Evolutionary conservation across 2,329 filamentous ascomycete genomes (phyloP).

Genomic region (Hymenoscyphus salicellus): DNA sequence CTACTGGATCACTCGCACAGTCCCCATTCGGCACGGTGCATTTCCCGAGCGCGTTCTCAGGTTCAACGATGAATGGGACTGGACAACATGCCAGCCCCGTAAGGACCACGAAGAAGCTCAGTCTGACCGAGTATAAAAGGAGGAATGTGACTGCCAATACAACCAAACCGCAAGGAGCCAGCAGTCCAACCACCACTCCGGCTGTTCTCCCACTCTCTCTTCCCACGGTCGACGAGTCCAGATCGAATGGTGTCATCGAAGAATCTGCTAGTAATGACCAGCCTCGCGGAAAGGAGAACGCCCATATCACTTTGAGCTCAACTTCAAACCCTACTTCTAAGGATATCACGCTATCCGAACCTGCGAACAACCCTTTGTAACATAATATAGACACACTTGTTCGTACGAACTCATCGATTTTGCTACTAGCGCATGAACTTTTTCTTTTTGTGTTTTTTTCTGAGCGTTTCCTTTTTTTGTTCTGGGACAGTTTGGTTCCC

Average conservation of each 20-base stretch:
- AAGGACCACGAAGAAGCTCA: conserved; percentile 60
- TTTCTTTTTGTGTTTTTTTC: conserved; percentile 24
- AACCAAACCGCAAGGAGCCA: conserved; percentile 24
- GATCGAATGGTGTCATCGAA: conserved; percentile 37
- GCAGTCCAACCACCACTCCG: conserved; percentile 36
- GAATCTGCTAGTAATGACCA: conserved; percentile 38
- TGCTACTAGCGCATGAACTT: conserved; percentile 17
- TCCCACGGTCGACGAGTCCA: conserved; percentile 42
- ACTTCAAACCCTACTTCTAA: conserved; percentile 15
- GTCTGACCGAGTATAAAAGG: conserved; percentile 62
- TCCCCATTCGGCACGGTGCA: conserved; percentile 49
- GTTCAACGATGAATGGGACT: conserved; percentile 43
- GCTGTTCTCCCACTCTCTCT: conserved; percentile 40
- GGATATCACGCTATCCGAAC: conserved; percentile 21
- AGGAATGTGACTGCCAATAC: conserved; percentile 18
- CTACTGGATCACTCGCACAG: conserved; percentile 43
- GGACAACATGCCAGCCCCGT: conserved; percentile 55
- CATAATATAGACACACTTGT: conserved; percentile 35
- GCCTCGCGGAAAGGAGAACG: conserved; percentile 7
- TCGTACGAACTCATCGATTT: conserved; percentile 21
- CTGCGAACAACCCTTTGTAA: conserved; percentile 37
- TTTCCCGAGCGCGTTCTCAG: conserved; percentile 44
- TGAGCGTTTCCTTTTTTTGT: conserved; percentile 19
- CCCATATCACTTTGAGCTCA: not conserved
- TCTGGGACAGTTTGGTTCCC: not conserved